phyloP scores from a whole-genome alignment of 1,139 yeast species.

The Blastobotrys arbuscula region DNA sequence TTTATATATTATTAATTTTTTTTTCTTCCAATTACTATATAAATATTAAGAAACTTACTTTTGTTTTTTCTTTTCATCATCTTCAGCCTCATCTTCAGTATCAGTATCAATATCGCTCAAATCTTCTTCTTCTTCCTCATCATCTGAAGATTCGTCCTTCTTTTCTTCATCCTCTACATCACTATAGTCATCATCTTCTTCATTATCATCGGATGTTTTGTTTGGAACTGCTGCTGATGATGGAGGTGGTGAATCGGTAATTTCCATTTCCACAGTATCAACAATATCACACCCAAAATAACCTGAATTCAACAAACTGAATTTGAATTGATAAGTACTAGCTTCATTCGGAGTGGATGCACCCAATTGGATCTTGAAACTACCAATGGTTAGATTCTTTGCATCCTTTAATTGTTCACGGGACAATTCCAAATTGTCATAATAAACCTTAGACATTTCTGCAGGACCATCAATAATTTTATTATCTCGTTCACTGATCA shows the following conservation, averaged over 20 bases:
- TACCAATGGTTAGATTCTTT: conserved; percentile 51
- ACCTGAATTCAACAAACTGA: conserved; percentile 32
- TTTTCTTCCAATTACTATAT: background rate
- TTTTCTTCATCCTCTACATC: conserved; percentile 49
- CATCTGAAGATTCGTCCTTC: conserved; percentile 54
- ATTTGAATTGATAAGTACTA: conserved; percentile 54
- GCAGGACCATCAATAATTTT: conserved; percentile 69
- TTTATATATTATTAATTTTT: background rate
- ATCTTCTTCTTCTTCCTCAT: conserved; percentile 36
- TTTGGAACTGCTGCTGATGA: conserved; percentile 3
- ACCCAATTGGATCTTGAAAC: conserved; percentile 67
- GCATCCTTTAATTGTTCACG: conserved; percentile 45
- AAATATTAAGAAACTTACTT: background rate
- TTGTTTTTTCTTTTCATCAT: background rate
- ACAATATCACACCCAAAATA: conserved; percentile 38
- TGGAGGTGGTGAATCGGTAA: conserved; percentile 33
- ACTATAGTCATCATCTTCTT: conserved; percentile 22
- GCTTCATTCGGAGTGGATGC: conserved; percentile 64
- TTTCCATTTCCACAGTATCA: conserved; percentile 36
- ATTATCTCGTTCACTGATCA: conserved; percentile 68
- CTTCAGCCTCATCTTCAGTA: conserved; percentile 24
- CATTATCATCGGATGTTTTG: conserved; percentile 13
- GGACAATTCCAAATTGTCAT: conserved; percentile 50
- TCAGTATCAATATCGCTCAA: conserved; percentile 30
- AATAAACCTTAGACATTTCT: conserved; percentile 48